A percentile compares a stretch with the other conserved stretches of the same genome.
Conservation (phyloP, 2,329 filamentous ascomycete genomes). For the Trichophyton benhamiae region DNA sequence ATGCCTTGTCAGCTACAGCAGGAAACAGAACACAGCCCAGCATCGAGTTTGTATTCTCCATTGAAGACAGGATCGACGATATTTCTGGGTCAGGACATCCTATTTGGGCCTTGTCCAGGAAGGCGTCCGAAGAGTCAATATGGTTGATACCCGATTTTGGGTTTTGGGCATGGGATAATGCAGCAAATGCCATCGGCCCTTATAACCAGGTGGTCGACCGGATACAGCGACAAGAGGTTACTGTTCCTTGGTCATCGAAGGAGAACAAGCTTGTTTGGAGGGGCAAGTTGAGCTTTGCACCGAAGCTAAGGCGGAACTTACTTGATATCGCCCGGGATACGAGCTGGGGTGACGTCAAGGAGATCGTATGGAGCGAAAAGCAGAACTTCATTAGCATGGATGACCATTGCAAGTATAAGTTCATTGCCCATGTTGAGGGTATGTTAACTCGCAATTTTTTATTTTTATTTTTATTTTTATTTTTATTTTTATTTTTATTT, state of each 20-base stretch:
- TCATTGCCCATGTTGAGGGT: slow-evolving; percentile 43
- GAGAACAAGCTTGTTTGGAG: slow-evolving; percentile 37
- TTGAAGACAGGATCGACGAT: slow-evolving; percentile 35
- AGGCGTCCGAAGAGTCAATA: slow-evolving; percentile 28
- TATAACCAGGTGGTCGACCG: slow-evolving; percentile 27
- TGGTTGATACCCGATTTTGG: slow-evolving; percentile 44
- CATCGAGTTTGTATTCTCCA: slow-evolving; percentile 35
- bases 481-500: no score
- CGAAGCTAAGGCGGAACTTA: slow-evolving; percentile 30
- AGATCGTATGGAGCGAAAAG: slow-evolving; percentile 29
- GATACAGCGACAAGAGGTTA: slow-evolving; percentile 16
- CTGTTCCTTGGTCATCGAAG: slow-evolving; percentile 25
- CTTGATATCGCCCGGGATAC: slow-evolving; percentile 30
- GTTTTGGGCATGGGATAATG: slow-evolving; percentile 39
- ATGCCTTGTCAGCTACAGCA: slow-evolving; percentile 33
- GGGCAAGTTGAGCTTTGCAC: slow-evolving; percentile 33
- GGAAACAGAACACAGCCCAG: slow-evolving; percentile 23
- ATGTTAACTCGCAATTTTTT: slow-evolving; percentile 11
- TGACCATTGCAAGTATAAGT: slow-evolving; percentile 43
- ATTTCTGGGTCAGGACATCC: slow-evolving; percentile 24
- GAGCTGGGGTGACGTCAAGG: slow-evolving; percentile 37
- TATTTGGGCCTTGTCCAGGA: slow-evolving; percentile 35
- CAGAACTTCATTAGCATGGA: slow-evolving; percentile 37
- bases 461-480: no score
- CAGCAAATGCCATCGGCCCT: slow-evolving; percentile 24